Evolutionary conservation across 2,329 filamentous ascomycete genomes (phyloP), one percentile per base, ranked within the genome.

Genomic region (Fusarium robinianum): DNA sequence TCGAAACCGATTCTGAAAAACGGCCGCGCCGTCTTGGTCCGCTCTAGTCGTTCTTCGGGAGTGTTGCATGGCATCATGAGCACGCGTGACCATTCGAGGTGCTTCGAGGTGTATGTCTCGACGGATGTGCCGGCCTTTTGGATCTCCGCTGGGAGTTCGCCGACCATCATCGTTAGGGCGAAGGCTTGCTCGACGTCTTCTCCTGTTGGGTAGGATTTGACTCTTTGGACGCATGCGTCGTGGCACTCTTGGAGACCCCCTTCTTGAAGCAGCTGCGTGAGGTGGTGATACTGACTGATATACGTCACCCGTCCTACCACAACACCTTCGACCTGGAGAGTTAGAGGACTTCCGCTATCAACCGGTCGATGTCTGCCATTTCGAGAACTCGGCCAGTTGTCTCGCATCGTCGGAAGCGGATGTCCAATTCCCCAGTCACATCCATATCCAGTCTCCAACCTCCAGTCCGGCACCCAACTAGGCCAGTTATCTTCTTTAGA

Each of bases 381-480:
- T 8, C 8, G 21, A 8, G 11, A 17, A 22, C 17, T 10, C 10
- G 6, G 5, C n/a, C 2, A 7, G 1, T 26, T 23, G 3, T 32
- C 5, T 3, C 21, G 24, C 3, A 26, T n/a, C 2, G 24, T 26
- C 10, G 47, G 40, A 3, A 51, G 29, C 2, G 53, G 38, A 1
- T 40, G 18, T 8, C 53, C 53, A 2, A 54, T 42, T 0, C 53
- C 54, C 46, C 53, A 57, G 8, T 29, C 19, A 9, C 54, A 57
- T 1, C 54, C 54, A 3, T 50, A 44, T 1, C 53, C 54, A 0
- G 44, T 57, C 14, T 43, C 19, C 8, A 54, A 27, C 29, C 53
- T 21, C 49, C 53, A 57, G 22, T 57, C 54, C 2, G 53, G 53
- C 9, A 57, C 54, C 54, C 54, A 57, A 11, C 42, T 57, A 4